A percentile compares a stretch with the other conserved stretches of the same genome.
Conservation (phyloP, 768 basidiomycete genomes). For the Suillus subluteus region DNA sequence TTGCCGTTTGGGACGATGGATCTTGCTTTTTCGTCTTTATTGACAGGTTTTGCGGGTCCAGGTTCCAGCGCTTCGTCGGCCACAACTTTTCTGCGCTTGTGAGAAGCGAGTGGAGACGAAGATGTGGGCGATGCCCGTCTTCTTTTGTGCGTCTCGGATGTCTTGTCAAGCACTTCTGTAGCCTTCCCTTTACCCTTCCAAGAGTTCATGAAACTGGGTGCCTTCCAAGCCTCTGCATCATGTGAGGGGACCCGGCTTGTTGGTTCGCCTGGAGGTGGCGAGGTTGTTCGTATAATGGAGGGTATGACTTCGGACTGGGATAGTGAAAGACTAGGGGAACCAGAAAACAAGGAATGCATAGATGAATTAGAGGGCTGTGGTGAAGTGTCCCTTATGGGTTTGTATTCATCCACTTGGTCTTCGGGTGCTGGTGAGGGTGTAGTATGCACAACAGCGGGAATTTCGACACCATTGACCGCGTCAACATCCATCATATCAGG, state of each 20-base stretch:
- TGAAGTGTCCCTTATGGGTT: not conserved
- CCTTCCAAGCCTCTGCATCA: constrained; percentile 34
- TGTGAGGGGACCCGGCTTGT: constrained; percentile 19
- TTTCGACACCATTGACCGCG: constrained; percentile 13
- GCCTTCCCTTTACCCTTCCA: constrained; percentile 15
- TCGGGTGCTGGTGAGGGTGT: not conserved
- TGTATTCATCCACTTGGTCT: not conserved
- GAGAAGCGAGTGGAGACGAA: constrained; percentile 14
- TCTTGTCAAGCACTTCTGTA: not conserved
- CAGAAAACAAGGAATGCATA: constrained; percentile 34
- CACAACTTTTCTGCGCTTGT: constrained; percentile 20
- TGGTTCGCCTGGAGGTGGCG: constrained; percentile 5
- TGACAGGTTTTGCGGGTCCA: not conserved
- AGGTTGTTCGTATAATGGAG: not conserved
- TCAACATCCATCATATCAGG: not conserved
- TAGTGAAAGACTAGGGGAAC: constrained; percentile 3
- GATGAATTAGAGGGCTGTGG: constrained; percentile 14
- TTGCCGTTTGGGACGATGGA: not conserved
- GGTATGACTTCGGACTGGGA: not conserved
- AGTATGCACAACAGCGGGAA: constrained; percentile 7
- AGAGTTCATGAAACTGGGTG: constrained; percentile 33
- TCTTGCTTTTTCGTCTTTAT: not conserved
- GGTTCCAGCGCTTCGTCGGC: not conserved
- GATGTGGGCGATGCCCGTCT: constrained; percentile 12
- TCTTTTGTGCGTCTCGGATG: not conserved